Evolutionary conservation across 768 basidiomycete genomes (phyloP).

Genomic region (Tulasnella sp.): DNA sequence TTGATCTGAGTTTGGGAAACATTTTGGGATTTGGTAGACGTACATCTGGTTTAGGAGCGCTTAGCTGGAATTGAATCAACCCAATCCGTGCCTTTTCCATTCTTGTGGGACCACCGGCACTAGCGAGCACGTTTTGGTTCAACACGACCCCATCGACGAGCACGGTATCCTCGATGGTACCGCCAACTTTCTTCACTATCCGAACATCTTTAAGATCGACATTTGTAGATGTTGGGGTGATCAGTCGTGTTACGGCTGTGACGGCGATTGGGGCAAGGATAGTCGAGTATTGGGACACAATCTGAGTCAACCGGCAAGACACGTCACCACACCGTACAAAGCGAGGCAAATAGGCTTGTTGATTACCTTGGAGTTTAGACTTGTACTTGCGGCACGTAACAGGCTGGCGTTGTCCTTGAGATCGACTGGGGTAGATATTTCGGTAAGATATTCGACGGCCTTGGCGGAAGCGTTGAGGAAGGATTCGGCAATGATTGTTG

Average conservation of each 20-base stretch:
- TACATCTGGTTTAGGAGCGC: conserved; percentile 95
- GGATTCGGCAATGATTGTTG: conserved; percentile 90
- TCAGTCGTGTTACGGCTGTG: conserved; percentile 83
- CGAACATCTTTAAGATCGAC: conserved; percentile 95
- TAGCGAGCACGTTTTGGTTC: conserved; percentile 83
- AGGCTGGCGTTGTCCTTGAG: conserved; percentile 75
- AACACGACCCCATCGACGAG: conserved; percentile 94
- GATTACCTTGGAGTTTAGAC: conserved; percentile 84
- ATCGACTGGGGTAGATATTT: conserved; percentile 86
- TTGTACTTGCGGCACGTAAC: conserved; percentile 86
- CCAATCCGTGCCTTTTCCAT: conserved; percentile 99
- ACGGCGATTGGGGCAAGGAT: conserved; percentile 98
- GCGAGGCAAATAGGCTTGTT: background rate
- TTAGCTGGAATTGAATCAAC: conserved; percentile 95
- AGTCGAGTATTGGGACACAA: conserved; percentile 97
- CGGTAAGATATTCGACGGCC: conserved; percentile 85
- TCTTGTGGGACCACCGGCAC: conserved; percentile 85
- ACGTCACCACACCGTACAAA: conserved; percentile 1
- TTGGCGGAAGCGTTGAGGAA: conserved; percentile 88
- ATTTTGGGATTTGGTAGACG: conserved; percentile 24
- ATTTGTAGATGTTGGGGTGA: conserved; percentile 78
- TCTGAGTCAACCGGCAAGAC: conserved; percentile 36
- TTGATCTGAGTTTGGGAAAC: conserved; percentile 10
- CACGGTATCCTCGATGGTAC: conserved; percentile 98
- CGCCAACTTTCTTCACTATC: conserved; percentile 95